These are phyloP conservation scores for Eragrostis curvula DNA, from an alignment of 176 grass and related monocot genomes.

Conservation along the genomic window DNA sequence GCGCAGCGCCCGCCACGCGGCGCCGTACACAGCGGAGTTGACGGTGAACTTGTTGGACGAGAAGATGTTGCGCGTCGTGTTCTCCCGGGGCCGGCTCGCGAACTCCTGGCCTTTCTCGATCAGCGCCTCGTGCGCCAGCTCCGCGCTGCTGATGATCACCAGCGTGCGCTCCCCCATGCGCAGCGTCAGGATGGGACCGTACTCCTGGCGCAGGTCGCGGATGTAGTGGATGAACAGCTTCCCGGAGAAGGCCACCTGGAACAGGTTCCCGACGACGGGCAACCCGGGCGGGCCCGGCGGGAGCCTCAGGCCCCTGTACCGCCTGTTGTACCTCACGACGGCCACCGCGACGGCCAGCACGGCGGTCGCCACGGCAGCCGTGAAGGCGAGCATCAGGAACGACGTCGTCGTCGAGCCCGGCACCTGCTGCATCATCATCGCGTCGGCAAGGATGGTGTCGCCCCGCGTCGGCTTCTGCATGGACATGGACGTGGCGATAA, in stretches of 20 bases:
- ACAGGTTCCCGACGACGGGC: conserved; percentile 86
- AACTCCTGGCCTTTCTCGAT: conserved; percentile 73
- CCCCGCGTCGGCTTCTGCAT: conserved; percentile 26
- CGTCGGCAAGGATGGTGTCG: background rate
- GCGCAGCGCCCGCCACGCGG: conserved; percentile 81
- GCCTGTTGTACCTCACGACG: conserved; percentile 32
- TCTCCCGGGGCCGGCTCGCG: conserved; percentile 78
- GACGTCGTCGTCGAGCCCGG: background rate
- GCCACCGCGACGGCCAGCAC: background rate
- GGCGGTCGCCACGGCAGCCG: conserved; percentile 26
- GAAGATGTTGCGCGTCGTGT: conserved; percentile 77
- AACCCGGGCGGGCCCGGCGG: conserved; percentile 74
- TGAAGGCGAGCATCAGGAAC: conserved; percentile 33
- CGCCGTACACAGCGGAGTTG: conserved; percentile 80
- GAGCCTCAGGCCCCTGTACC: conserved; percentile 53
- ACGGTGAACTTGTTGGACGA: conserved; percentile 91
- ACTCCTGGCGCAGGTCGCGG: conserved; percentile 58
- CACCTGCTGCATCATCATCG: background rate
- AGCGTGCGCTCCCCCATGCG: conserved; percentile 89
- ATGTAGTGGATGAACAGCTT: conserved; percentile 92
- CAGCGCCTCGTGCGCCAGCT: conserved; percentile 82
- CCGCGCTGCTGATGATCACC: conserved; percentile 75
- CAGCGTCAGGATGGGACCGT: conserved; percentile 82
- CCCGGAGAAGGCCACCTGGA: conserved; percentile 82
- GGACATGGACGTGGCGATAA: conserved; percentile 8